Percentiles rank a stretch among this genome's conserved stretches.
Conservation (phyloP, 176 grass and related monocot genomes). For the Pharus latifolius region DNA sequence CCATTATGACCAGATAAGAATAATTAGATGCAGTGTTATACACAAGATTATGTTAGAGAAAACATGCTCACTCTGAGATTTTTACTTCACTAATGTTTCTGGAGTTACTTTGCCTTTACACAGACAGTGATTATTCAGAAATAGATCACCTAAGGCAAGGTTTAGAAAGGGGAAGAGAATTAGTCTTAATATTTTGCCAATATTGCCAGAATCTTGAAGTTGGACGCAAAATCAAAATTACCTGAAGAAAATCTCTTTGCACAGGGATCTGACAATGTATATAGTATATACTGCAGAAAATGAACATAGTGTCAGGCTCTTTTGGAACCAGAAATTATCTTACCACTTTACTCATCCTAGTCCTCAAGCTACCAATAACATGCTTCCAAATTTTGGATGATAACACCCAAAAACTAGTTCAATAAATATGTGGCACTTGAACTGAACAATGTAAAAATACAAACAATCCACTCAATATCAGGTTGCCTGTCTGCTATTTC, state of each 20-base stretch:
- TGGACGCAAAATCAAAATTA: neutral
- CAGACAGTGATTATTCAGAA: neutral
- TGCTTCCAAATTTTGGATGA: neutral
- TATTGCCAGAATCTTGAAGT: neutral
- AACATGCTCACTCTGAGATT: neutral
- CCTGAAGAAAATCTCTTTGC: neutral
- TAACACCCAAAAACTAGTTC: neutral
- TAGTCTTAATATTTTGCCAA: neutral
- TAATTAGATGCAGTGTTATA: slow-evolving; percentile 3
- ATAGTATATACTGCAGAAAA: neutral
- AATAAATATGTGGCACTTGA: too few relatives aligned
- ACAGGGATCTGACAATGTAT: too few relatives aligned
- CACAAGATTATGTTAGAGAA: too few relatives aligned
- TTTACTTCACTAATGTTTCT: neutral
- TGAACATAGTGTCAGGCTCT: too few relatives aligned
- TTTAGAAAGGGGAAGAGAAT: too few relatives aligned
- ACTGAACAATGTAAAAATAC: neutral
- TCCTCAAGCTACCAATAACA: neutral
- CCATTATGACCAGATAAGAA: neutral
- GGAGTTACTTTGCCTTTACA: neutral
- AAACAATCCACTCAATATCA: neutral
- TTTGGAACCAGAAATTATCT: neutral
- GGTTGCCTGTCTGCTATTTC: neutral
- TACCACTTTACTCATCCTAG: neutral
- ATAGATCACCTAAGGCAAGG: too few relatives aligned